Conservation (phyloP, 176 grass and related monocot genomes). For the Eragrostis nindensis region DNA sequence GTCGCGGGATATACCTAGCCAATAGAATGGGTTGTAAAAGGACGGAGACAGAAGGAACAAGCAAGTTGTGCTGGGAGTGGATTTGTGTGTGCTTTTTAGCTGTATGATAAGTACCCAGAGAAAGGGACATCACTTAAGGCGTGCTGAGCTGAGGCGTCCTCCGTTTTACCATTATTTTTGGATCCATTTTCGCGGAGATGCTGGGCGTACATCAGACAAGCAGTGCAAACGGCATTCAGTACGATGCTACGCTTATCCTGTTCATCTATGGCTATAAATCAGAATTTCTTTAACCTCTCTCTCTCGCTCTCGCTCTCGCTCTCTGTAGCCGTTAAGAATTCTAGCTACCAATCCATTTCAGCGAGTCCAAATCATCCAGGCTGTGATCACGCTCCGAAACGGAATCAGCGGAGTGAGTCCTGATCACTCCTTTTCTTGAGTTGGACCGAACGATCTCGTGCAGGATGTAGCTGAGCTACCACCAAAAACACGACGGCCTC, state of each 20-base stretch:
- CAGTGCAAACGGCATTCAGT: slow-evolving; percentile 40
- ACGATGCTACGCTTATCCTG: slow-evolving; percentile 29
- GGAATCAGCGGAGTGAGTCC: slow-evolving; percentile 47
- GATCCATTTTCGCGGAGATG: background rate
- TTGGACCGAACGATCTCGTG: slow-evolving; percentile 19
- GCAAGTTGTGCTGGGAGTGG: slow-evolving; percentile 32
- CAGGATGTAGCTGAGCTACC: slow-evolving; percentile 17
- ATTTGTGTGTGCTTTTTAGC: slow-evolving; percentile 55
- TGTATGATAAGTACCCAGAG: slow-evolving; percentile 52
- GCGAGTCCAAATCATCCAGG: slow-evolving; percentile 58
- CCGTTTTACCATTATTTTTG: background rate
- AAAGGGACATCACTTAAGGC: slow-evolving; percentile 35
- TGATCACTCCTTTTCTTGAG: slow-evolving; percentile 36
- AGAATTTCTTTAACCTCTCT: background rate
- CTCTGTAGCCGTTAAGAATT: slow-evolving; percentile 12
- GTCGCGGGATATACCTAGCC: slow-evolving; percentile 7
- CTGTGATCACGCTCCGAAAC: slow-evolving; percentile 52
- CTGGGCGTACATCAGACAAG: slow-evolving; percentile 29
- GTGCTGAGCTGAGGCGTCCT: background rate
- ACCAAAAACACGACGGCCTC: slow-evolving; percentile 5
- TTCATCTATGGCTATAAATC: slow-evolving; percentile 34
- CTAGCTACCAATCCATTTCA: slow-evolving; percentile 35
- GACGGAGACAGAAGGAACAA: slow-evolving; percentile 57
- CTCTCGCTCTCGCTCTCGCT: too few species aligned
- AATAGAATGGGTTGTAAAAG: slow-evolving; percentile 21